A percentile compares a stretch with the other conserved stretches of the same genome.
phyloP scores from a whole-genome alignment of 441 rosid species.

The Populus hybrid region DNA sequence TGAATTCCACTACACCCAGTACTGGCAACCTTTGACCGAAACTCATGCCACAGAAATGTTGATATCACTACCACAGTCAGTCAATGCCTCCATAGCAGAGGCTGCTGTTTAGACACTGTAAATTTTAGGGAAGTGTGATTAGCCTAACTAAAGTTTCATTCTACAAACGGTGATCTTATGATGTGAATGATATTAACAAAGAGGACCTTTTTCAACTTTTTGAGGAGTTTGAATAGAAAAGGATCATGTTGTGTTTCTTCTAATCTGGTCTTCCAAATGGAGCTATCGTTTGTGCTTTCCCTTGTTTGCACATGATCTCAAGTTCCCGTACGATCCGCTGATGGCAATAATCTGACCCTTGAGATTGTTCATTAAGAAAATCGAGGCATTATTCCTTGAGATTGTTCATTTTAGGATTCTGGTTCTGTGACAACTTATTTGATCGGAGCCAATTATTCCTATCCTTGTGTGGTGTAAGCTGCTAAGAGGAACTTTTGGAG shows the following conservation, averaged over 20 bases:
- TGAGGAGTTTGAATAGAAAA: constrained; percentile 9
- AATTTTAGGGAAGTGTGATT: constrained; percentile 33
- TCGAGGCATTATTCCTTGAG: background rate
- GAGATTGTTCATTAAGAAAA: too few species aligned
- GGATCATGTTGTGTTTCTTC: constrained; percentile 13
- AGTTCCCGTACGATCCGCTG: constrained; percentile 4
- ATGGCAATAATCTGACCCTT: background rate
- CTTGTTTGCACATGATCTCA: background rate
- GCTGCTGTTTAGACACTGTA: constrained; percentile 25
- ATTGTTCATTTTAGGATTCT: background rate
- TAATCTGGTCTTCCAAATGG: constrained; percentile 12
- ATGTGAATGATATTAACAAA: constrained; percentile 30
- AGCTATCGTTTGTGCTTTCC: background rate
- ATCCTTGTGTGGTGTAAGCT: constrained; percentile 8
- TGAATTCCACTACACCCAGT: constrained; percentile 69
- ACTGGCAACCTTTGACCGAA: constrained; percentile 10
- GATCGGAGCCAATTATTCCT: constrained; percentile 5
- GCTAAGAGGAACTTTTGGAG: constrained; percentile 17
- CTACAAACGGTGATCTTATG: constrained; percentile 9
- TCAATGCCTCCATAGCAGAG: constrained; percentile 12
- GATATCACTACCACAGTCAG: background rate
- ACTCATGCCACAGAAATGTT: constrained; percentile 17
- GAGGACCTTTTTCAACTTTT: constrained; percentile 21
- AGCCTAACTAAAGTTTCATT: constrained; percentile 24
- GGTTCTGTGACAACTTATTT: background rate